Conservation (phyloP, 1,284 basidiomycete genomes). For the Pascua guehoae region DNA sequence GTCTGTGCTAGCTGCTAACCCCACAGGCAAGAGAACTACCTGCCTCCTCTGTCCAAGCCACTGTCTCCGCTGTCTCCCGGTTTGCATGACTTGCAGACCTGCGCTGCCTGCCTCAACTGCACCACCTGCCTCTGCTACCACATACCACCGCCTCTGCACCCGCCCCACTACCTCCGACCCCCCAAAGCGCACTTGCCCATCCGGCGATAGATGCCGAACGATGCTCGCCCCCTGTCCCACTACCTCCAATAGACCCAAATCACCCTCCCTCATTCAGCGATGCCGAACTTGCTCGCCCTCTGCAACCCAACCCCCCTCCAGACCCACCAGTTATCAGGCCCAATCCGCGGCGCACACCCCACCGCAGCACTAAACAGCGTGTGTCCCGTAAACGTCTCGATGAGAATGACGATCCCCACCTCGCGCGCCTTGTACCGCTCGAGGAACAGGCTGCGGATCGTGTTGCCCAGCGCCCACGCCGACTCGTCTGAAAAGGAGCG, state of each 20-base stretch:
- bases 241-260: too few relatives aligned
- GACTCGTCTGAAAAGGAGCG: conserved; percentile 23
- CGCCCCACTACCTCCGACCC: too few relatives aligned
- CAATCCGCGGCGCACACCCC: conserved; percentile 33
- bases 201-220: neutral
- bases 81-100: too few relatives aligned
- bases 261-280: too few relatives aligned
- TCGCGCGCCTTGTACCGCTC: conserved; percentile 16
- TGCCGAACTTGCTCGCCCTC: neutral
- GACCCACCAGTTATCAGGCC: conserved; percentile 40
- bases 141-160: too few relatives aligned
- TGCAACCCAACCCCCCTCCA: neutral
- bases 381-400: conserved; percentile 41
- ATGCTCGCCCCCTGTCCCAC: neutral
- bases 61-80: too few relatives aligned
- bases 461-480: conserved; percentile 31
- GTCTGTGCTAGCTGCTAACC: neutral
- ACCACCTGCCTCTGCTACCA: too few relatives aligned
- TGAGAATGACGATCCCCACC: conserved; percentile 39
- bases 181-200: too few relatives aligned
- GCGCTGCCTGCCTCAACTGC: too few relatives aligned
- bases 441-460: conserved; percentile 28
- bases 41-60: conserved; percentile 86
- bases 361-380: conserved; percentile 39
- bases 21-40: conserved; percentile 61